Percentiles rank a stretch among this genome's conserved stretches.
phyloP scores from a whole-genome alignment of 805 yeast species.

The Saccharomycopsis malanga region DNA sequence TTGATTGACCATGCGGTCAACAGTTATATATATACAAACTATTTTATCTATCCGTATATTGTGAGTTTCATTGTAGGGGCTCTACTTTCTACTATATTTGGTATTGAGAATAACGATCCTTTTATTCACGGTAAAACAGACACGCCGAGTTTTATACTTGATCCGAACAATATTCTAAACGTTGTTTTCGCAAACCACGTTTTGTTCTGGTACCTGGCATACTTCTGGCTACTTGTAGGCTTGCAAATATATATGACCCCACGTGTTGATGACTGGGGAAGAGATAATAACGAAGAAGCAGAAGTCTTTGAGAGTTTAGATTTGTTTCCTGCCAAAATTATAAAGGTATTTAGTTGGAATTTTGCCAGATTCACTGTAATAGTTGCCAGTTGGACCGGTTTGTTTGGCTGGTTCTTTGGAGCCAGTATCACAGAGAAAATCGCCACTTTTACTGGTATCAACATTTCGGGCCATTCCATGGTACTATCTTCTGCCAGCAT shows the following conservation, averaged over 20 bases:
- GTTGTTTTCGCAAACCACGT: conserved; percentile 8
- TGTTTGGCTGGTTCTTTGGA: conserved; percentile 13
- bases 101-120: neutral
- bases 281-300: neutral
- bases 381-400: neutral
- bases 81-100: neutral
- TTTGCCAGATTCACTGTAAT: neutral
- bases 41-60: neutral
- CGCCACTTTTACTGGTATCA: neutral
- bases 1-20: no score
- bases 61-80: neutral
- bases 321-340: neutral
- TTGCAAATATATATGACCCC: neutral
- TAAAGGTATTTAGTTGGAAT: no score
- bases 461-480: conserved; percentile 18
- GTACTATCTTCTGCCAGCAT: conserved; percentile 13
- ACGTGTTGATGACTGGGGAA: neutral
- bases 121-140: neutral
- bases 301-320: neutral
- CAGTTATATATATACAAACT: no score
- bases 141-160: neutral
- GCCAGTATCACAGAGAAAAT: neutral
- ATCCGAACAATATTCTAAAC: conserved; percentile 10
- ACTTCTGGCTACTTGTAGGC: neutral
- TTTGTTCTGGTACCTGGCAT: conserved; percentile 8